Base-by-base conservation (phyloP, 768 basidiomycete genomes). In the Gymnopilus junonius region DNA sequence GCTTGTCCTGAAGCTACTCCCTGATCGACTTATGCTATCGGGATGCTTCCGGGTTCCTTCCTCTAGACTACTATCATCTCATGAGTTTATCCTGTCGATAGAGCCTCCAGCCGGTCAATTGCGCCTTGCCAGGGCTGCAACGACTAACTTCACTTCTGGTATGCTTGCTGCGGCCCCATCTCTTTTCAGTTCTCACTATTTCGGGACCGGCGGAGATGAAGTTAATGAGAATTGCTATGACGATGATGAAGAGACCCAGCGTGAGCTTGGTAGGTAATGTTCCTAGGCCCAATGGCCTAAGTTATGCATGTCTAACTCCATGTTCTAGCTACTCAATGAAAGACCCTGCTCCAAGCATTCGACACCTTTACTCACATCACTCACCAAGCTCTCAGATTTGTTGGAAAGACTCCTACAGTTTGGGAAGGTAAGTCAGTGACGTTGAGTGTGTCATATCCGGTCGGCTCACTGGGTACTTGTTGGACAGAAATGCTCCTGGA, bases 91-190 rank as follows among this genome's bases (percentile, higher is more conserved):
- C n/a, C n/a, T 45, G 5, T 17, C 31, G 37, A 29, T 58, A 81
- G 90, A 94, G 69, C 94, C 94, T 4, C 94, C 94, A 0, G 86
- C 93, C 0, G 93, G 93, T 7, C 93, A 95, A 73, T 84, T 95
- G 12, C 89, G 91, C 45, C 81, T 95, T 55, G 88, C 89, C 0
- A 81, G 84, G 10, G 71, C 80, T 0, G 79, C 77, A 1, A 88
- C 88, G 20, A 77, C 83, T 59, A 79, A 83, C n/a, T 94, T 92
- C 65, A 85, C 87, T 0, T 71, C 80, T 0, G 74, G 74, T 1
- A 75, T 95, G 14, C 73, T 94, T 67, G 76, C 74, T 4, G 75
- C 84, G 1, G 80, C 85, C 4, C 83, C 88, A 0, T 73, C 74
- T 4, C 72, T 84, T 40, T 78, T 91, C 53, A 80, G 82, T 0